Conservation (phyloP, 2,329 filamentous ascomycete genomes). For the Thelonectria blattea region DNA sequence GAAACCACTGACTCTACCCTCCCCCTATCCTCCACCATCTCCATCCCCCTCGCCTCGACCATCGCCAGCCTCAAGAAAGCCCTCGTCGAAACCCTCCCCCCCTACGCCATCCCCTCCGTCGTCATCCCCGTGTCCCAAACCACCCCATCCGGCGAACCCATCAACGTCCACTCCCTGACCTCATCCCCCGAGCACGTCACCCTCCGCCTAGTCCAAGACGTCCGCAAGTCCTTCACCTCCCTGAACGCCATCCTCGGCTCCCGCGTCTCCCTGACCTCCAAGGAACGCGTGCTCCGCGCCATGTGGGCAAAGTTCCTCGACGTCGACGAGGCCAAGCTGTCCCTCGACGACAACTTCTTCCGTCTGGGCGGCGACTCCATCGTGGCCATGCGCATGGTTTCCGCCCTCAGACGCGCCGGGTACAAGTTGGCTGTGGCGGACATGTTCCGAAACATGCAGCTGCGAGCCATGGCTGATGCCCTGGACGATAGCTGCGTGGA, state of each 20-base stretch:
- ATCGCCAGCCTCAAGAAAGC: conserved; percentile 35
- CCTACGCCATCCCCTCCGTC: conserved; percentile 34
- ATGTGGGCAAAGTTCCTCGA: conserved; percentile 33
- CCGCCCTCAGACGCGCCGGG: conserved; percentile 31
- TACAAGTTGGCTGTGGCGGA: conserved; percentile 36
- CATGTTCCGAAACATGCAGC: conserved; percentile 39
- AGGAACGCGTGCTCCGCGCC: conserved; percentile 27
- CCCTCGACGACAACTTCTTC: conserved; percentile 39
- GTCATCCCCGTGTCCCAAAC: background rate
- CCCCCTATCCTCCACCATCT: conserved; percentile 24
- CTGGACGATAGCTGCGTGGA: conserved; percentile 21
- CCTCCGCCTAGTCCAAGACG: conserved; percentile 22
- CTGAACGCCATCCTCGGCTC: conserved; percentile 27
- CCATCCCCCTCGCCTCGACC: conserved; percentile 27
- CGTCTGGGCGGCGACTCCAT: conserved; percentile 37
- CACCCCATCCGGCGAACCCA: background rate
- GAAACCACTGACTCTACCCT: conserved; percentile 9
- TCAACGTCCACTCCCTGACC: conserved; percentile 6
- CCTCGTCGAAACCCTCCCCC: conserved; percentile 34
- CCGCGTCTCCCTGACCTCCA: conserved; percentile 26
- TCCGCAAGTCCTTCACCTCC: conserved; percentile 24
- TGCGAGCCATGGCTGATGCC: conserved; percentile 32
- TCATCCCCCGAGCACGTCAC: conserved; percentile 12
- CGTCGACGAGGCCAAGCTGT: conserved; percentile 31
- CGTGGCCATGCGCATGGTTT: conserved; percentile 39